Evolutionary conservation across 2,329 filamentous ascomycete genomes (phyloP).

Genomic region (Penicillium oxalicum): DNA sequence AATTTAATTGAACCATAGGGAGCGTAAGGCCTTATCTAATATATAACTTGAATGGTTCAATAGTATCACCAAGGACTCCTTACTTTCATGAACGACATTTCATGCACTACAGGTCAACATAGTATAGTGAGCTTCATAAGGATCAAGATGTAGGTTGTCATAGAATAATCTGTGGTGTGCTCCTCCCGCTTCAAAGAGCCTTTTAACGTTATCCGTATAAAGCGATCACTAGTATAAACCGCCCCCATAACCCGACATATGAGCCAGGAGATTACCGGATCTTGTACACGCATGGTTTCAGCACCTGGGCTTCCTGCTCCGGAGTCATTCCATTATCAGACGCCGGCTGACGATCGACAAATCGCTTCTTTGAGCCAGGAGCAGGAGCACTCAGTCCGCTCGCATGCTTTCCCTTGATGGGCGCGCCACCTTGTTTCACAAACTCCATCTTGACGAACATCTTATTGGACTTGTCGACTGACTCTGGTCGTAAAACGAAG

Average conservation of each 20-base stretch:
- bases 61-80: too few relatives aligned
- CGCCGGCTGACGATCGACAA: constrained; percentile 50
- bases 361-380: constrained; percentile 44
- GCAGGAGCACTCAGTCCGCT: constrained; percentile 25
- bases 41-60: too few relatives aligned
- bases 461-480: constrained; percentile 80
- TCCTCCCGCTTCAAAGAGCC: too few relatives aligned
- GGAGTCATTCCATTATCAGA: constrained; percentile 51
- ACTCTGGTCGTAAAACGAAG: constrained; percentile 69
- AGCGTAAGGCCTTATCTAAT: too few relatives aligned
- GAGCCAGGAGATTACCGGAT: constrained; percentile 52
- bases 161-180: too few relatives aligned
- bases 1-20: background rate
- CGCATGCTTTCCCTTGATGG: constrained; percentile 67
- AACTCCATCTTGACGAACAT: constrained; percentile 99
- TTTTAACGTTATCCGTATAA: too few relatives aligned
- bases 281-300: constrained; percentile 97
- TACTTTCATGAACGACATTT: too few relatives aligned
- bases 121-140: too few relatives aligned
- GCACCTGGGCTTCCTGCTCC: constrained; percentile 60
- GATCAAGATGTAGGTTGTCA: too few relatives aligned
- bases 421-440: constrained; percentile 66
- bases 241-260: too few relatives aligned
- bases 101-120: too few relatives aligned
- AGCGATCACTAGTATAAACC: too few relatives aligned